A percentile compares a stretch with the other conserved stretches of the same genome.
Conservation (phyloP, 495 filamentous ascomycete genomes). For the Penicillium cinerascens region DNA sequence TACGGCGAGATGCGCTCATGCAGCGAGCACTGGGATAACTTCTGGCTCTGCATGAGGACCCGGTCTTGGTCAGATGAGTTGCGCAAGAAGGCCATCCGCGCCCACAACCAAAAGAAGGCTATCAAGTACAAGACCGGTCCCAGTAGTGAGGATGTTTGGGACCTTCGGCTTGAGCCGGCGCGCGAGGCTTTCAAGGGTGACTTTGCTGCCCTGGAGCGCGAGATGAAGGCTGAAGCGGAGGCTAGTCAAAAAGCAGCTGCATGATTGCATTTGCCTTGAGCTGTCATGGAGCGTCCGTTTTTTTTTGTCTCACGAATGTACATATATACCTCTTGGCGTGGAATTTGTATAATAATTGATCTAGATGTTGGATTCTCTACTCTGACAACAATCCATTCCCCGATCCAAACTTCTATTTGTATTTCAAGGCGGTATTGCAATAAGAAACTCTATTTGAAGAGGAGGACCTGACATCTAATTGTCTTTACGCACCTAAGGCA, state of each 20-base stretch:
- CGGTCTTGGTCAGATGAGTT: slow-evolving; percentile 41
- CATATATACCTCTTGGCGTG: not conserved
- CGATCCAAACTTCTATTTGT: not conserved
- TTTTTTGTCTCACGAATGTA: not conserved
- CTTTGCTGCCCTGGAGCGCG: slow-evolving; percentile 53
- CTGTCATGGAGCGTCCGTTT: not conserved
- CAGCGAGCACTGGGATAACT: slow-evolving; percentile 78
- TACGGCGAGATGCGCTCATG: slow-evolving; percentile 72
- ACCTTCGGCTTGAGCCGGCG: slow-evolving; percentile 53
- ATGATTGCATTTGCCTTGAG: slow-evolving; percentile 7
- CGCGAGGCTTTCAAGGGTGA: slow-evolving; percentile 55
- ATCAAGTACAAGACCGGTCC: slow-evolving; percentile 66
- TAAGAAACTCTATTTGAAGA: too few relatives aligned
- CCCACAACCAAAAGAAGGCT: slow-evolving; percentile 69
- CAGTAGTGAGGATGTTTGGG: slow-evolving; percentile 95
- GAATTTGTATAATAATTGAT: not conserved
- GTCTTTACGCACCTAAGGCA: not conserved
- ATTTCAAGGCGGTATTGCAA: not conserved
- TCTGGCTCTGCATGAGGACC: slow-evolving; percentile 95
- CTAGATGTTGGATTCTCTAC: not conserved
- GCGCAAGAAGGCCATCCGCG: slow-evolving; percentile 57
- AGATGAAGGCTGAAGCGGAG: slow-evolving; percentile 49
- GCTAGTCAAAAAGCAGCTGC: slow-evolving; percentile 15
- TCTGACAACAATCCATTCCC: not conserved
- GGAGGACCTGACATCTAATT: too few relatives aligned